These are phyloP conservation scores for Fusarium buharicum DNA, from an alignment of 2,329 filamentous ascomycete genomes.

Conservation along the genomic window DNA sequence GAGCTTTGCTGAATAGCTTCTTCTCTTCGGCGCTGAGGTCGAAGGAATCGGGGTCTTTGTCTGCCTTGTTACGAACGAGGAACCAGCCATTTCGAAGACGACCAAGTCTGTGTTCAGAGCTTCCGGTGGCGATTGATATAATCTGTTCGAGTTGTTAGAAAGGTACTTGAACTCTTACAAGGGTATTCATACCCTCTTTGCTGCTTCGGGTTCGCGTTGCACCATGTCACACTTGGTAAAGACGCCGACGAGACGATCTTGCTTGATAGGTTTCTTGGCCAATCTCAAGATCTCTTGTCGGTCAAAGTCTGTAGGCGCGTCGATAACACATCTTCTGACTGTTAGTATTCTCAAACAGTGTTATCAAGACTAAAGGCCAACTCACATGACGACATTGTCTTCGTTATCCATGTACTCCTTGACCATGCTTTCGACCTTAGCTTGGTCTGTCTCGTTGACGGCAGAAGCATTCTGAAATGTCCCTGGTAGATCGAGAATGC, in stretches of 20 bases:
- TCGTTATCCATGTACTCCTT: slow-evolving; percentile 50
- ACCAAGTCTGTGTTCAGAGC: slow-evolving; percentile 5
- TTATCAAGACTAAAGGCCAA: fast-evolving
- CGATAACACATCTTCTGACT: slow-evolving; percentile 47
- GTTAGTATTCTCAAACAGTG: not conserved
- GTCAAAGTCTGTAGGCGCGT: slow-evolving; percentile 47
- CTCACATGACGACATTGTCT: slow-evolving; percentile 54
- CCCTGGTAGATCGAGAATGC: slow-evolving; percentile 53
- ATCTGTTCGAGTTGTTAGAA: slow-evolving; percentile 23
- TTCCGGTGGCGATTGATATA: slow-evolving; percentile 20
- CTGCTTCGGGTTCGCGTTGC: slow-evolving; percentile 16
- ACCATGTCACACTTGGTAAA: slow-evolving; percentile 53
- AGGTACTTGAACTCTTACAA: fast-evolving
- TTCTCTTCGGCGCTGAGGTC: slow-evolving; percentile 45
- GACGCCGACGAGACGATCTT: slow-evolving; percentile 49
- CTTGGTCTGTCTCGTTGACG: slow-evolving; percentile 47
- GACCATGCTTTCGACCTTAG: slow-evolving; percentile 48
- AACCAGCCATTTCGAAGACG: slow-evolving; percentile 48
- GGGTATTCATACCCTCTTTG: slow-evolving; percentile 3
- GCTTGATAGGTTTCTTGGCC: slow-evolving; percentile 44
- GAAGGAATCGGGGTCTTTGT: slow-evolving; percentile 36
- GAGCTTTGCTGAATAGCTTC: slow-evolving; percentile 42
- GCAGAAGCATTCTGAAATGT: slow-evolving; percentile 41
- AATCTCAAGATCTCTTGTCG: slow-evolving; percentile 47
- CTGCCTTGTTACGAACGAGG: slow-evolving; percentile 50